Percentiles rank a stretch among this genome's conserved stretches.
These are phyloP conservation scores for Pythium diclinum DNA, from an alignment of 352 stramenopile genomes.

Conservation along the genomic window DNA sequence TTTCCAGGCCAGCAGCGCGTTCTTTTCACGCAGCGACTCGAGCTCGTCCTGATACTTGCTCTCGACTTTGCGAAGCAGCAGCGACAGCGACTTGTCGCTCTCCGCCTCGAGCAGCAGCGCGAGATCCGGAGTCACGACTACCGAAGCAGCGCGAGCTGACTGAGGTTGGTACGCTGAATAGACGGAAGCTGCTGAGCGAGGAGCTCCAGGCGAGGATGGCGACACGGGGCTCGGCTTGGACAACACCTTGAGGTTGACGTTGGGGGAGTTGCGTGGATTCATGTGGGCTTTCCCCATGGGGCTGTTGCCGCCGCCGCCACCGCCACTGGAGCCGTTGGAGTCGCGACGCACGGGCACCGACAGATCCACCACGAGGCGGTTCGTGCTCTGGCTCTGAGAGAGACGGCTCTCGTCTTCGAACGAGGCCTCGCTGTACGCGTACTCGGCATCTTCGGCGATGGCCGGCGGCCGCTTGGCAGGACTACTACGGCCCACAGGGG, in stretches of 20 bases:
- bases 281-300: slow-evolving; percentile 11
- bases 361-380: slow-evolving; percentile 55
- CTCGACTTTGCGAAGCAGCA: slow-evolving; percentile 74
- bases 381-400: slow-evolving; percentile 38
- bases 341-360: slow-evolving; percentile 45
- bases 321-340: slow-evolving; percentile 32
- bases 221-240: slow-evolving; percentile 29
- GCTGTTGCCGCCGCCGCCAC: slow-evolving; percentile 10
- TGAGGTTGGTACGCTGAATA: neutral
- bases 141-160: neutral
- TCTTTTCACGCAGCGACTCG: slow-evolving; percentile 65
- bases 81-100: slow-evolving; percentile 50
- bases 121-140: slow-evolving; percentile 3
- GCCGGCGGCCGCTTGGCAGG: slow-evolving; percentile 12
- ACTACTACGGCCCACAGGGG: slow-evolving; percentile 6
- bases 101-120: slow-evolving; percentile 16
- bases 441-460: slow-evolving; percentile 40
- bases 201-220: slow-evolving; percentile 3
- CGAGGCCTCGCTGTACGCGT: slow-evolving; percentile 50
- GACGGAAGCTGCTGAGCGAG: neutral
- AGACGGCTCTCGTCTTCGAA: slow-evolving; percentile 70
- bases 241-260: slow-evolving; percentile 45
- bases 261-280: slow-evolving; percentile 34
- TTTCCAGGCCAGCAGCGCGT: slow-evolving; percentile 62
- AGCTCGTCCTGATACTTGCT: slow-evolving; percentile 80